phyloP scores from a whole-genome alignment of 2,329 filamentous ascomycete species.

The Cercospora beticola region DNA sequence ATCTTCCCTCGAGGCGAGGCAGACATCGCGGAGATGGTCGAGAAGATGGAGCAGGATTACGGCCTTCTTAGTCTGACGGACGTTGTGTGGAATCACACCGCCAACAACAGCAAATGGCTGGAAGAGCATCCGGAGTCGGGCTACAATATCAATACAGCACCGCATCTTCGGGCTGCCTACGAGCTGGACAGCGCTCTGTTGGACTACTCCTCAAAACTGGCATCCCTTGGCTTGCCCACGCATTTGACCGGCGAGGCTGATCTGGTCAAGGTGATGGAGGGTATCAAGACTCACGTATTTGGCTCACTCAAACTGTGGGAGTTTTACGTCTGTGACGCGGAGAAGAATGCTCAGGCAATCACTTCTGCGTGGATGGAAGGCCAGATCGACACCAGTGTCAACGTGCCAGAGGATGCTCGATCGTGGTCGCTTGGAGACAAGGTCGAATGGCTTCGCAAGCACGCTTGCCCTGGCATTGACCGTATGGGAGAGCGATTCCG shows the following conservation, averaged over 20 bases:
- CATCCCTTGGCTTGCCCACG: conserved; percentile 70
- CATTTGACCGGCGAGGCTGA: conserved; percentile 70
- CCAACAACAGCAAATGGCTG: conserved; percentile 92
- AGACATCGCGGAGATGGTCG: conserved; percentile 74
- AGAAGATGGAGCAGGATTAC: conserved; percentile 79
- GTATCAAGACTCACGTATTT: conserved; percentile 77
- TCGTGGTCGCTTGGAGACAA: conserved; percentile 60
- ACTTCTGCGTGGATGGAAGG: conserved; percentile 70
- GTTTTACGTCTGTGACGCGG: conserved; percentile 82
- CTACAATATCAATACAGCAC: conserved; percentile 89
- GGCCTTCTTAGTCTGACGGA: conserved; percentile 87
- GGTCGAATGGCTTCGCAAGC: conserved; percentile 63
- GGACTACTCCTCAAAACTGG: conserved; percentile 61
- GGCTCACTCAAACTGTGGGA: conserved; percentile 82
- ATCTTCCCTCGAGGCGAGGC: conserved; percentile 83
- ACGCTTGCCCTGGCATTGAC: conserved; percentile 70
- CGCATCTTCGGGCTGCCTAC: conserved; percentile 65
- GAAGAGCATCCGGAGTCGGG: conserved; percentile 92
- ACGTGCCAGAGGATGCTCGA: conserved; percentile 52
- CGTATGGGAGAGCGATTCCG: conserved; percentile 77
- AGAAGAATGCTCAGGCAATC: conserved; percentile 66
- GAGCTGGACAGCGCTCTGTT: conserved; percentile 77
- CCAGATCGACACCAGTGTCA: conserved; percentile 56
- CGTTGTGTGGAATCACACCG: conserved; percentile 97
- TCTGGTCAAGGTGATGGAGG: conserved; percentile 77